Percentiles rank a stretch among this genome's conserved stretches.
These are phyloP conservation scores for Eustoma russellianum DNA, from an alignment of 257 asterid species.

Conservation along the genomic window DNA sequence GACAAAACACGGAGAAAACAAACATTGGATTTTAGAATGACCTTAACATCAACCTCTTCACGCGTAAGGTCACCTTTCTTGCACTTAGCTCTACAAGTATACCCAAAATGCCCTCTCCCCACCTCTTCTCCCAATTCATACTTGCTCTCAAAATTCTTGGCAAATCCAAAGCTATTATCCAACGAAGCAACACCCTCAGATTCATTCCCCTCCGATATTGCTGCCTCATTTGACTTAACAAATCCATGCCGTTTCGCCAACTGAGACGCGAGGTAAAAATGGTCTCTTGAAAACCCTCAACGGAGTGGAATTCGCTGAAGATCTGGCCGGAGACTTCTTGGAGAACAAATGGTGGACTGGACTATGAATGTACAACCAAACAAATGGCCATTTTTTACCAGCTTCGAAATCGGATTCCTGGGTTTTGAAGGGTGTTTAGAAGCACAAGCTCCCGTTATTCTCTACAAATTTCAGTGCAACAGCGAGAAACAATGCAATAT, in stretches of 20 bases:
- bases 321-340: slow-evolving; percentile 81
- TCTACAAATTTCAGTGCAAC: too few relatives aligned
- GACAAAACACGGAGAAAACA: slow-evolving; percentile 2
- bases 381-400: slow-evolving; percentile 67
- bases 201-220: slow-evolving; percentile 61
- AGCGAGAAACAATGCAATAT: too few relatives aligned
- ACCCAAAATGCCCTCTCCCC: slow-evolving; percentile 96
- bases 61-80: slow-evolving; percentile 86
- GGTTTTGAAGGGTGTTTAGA: too few relatives aligned
- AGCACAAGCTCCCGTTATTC: too few relatives aligned
- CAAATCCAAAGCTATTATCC: slow-evolving; percentile 80
- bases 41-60: slow-evolving; percentile 83
- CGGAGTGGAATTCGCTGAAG: slow-evolving; percentile 63
- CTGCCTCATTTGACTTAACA: slow-evolving; percentile 64
- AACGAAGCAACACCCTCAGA: slow-evolving; percentile 37
- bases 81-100: slow-evolving; percentile 75
- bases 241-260: slow-evolving; percentile 82
- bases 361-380: slow-evolving; percentile 89
- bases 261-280: slow-evolving; percentile 81
- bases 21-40: slow-evolving; percentile 87
- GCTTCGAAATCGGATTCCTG: slow-evolving; percentile 28
- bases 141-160: slow-evolving; percentile 62
- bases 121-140: slow-evolving; percentile 92
- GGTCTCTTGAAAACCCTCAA: slow-evolving; percentile 67
- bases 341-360: slow-evolving; percentile 78